These are phyloP conservation scores for Bombardia bombarda DNA, from an alignment of 495 filamentous ascomycete genomes.

Conservation along the genomic window DNA sequence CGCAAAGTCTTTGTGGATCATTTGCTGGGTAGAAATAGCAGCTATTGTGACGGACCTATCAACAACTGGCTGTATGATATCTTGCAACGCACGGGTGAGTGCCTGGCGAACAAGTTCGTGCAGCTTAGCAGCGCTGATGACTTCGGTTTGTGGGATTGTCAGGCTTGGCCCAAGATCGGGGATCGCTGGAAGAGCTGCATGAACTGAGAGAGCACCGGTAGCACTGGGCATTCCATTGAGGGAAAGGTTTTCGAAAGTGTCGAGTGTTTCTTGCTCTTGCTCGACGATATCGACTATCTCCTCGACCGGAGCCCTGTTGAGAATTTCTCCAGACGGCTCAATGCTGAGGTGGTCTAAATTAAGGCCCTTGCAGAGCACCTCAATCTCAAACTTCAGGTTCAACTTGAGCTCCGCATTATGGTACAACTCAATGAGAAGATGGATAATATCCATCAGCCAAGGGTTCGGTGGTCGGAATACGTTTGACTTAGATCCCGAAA, in stretches of 20 bases:
- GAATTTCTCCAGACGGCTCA: slow-evolving; percentile 73
- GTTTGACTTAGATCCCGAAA: slow-evolving; percentile 72
- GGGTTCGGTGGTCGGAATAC: slow-evolving; percentile 94
- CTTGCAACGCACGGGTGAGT: slow-evolving; percentile 77
- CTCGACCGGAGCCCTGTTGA: slow-evolving; percentile 58
- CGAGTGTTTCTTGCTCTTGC: slow-evolving; percentile 40
- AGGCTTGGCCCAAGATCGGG: slow-evolving; percentile 71
- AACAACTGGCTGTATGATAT: slow-evolving; percentile 95
- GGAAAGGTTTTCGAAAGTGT: slow-evolving; percentile 70
- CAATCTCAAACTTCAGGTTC: slow-evolving; percentile 96
- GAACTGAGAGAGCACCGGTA: slow-evolving; percentile 62
- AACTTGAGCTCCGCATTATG: slow-evolving; percentile 87
- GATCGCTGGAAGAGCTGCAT: slow-evolving; percentile 62
- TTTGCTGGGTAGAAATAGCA: slow-evolving; percentile 85
- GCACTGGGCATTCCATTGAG: slow-evolving; percentile 65
- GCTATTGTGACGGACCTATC: slow-evolving; percentile 96
- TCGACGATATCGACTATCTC: slow-evolving; percentile 48
- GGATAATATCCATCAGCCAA: slow-evolving; percentile 92
- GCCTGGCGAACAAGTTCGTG: slow-evolving; percentile 76
- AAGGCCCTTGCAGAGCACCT: slow-evolving; percentile 91
- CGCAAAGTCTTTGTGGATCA: slow-evolving; percentile 93
- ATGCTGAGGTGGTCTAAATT: slow-evolving; percentile 78
- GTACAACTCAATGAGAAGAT: slow-evolving; percentile 83
- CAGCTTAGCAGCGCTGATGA: slow-evolving; percentile 59
- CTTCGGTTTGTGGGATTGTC: slow-evolving; percentile 67